phyloP scores from a whole-genome alignment of 345 rosid species.

The Eucalyptus tenuipes region DNA sequence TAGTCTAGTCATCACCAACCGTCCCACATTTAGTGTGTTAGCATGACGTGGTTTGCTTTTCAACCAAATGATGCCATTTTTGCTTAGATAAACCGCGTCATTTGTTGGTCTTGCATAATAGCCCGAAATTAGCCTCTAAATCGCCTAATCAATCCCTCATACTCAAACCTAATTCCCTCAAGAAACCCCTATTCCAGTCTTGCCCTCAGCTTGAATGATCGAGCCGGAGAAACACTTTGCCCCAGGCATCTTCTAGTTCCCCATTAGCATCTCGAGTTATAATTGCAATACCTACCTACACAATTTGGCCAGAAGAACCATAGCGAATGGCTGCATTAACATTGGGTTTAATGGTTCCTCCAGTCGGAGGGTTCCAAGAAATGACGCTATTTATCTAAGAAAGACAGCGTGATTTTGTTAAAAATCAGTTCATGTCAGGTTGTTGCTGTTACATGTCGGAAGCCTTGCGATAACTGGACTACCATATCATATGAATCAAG shows the following conservation, averaged over 20 bases:
- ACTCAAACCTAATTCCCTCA: neutral
- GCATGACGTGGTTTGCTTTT: neutral
- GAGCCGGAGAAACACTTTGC: neutral
- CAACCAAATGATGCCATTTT: neutral
- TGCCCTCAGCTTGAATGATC: neutral
- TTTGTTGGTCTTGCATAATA: neutral
- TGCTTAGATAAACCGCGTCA: neutral
- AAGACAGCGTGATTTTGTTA: too few species aligned
- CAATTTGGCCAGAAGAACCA: neutral
- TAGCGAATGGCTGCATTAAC: neutral
- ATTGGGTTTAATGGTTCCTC: neutral
- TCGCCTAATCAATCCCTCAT: neutral
- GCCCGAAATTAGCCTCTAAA: neutral
- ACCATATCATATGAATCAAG: neutral
- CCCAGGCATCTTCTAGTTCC: neutral
- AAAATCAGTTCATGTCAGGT: neutral
- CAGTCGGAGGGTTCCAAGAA: neutral
- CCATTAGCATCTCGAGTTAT: neutral
- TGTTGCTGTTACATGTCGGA: neutral
- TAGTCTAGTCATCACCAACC: neutral
- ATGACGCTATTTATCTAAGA: neutral
- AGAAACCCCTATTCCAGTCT: neutral
- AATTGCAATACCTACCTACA: neutral
- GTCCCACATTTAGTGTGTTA: neutral
- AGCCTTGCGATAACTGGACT: neutral